phyloP scores from a whole-genome alignment of 768 basidiomycete genomes.

The Trametes cinnabarina region DNA sequence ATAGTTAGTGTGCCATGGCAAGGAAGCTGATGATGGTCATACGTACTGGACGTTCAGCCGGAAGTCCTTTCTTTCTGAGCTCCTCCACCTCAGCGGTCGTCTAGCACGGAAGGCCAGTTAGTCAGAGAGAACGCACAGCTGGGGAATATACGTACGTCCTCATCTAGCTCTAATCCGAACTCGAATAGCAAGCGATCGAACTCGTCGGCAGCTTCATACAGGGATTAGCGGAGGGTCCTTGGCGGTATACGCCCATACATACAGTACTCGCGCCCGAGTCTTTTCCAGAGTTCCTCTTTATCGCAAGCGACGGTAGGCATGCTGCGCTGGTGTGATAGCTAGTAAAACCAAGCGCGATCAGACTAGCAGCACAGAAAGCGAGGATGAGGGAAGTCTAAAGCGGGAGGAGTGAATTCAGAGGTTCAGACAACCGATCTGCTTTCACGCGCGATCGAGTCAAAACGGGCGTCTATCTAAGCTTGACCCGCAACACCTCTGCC shows the following conservation, averaged over 20 bases:
- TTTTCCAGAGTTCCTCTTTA: conserved; percentile 89
- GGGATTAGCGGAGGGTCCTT: conserved; percentile 17
- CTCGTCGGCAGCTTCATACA: conserved; percentile 75
- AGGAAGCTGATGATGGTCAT: background rate
- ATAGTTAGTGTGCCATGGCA: conserved; percentile 2
- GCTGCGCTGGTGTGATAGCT: background rate
- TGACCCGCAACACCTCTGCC: background rate
- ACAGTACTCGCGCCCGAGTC: conserved; percentile 82
- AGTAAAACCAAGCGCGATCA: background rate
- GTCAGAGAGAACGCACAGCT: too few relatives aligned
- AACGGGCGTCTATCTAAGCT: conserved; percentile 3
- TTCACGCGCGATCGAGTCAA: conserved; percentile 14
- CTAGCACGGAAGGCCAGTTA: conserved; percentile 36
- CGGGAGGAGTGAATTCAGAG: too few relatives aligned
- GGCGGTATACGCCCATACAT: conserved; percentile 10
- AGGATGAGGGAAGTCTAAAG: background rate
- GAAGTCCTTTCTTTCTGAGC: conserved; percentile 77
- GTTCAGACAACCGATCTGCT: conserved; percentile 3
- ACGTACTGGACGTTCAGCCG: conserved; percentile 78
- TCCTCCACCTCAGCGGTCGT: conserved; percentile 87
- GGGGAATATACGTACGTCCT: conserved; percentile 67
- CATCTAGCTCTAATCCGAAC: conserved; percentile 95
- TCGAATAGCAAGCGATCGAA: conserved; percentile 97
- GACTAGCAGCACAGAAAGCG: too few relatives aligned
- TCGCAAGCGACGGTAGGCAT: conserved; percentile 98